A percentile compares a stretch with the other conserved stretches of the same genome.
Evolutionary conservation across 2,329 filamentous ascomycete genomes (phyloP).

Genomic region (Nigrograna mackinnonii): DNA sequence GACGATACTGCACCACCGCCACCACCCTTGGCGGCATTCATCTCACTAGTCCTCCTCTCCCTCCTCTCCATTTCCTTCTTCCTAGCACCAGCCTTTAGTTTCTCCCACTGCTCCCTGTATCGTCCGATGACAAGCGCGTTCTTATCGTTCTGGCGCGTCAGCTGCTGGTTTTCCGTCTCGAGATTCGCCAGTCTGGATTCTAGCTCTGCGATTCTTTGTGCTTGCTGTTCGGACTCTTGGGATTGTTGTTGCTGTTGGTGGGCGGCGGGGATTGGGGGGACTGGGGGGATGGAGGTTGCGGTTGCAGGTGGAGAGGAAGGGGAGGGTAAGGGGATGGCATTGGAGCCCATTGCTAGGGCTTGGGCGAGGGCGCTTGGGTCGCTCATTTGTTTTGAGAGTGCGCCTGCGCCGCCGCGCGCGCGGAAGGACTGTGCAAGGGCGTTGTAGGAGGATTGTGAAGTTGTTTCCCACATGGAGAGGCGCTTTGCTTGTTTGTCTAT

Average conservation of each 20-base stretch:
- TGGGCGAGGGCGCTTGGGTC: slow-evolving; percentile 31
- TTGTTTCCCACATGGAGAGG: slow-evolving; percentile 91
- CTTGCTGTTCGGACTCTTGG: slow-evolving; percentile 10
- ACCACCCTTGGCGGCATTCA: slow-evolving; percentile 45
- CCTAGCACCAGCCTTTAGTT: slow-evolving; percentile 65
- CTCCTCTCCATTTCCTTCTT: slow-evolving; percentile 36
- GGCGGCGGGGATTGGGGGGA: slow-evolving; percentile 4
- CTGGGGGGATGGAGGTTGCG: slow-evolving; percentile 7
- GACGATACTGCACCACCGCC: slow-evolving; percentile 13
- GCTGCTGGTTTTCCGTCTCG: slow-evolving; percentile 62
- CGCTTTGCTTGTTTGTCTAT: slow-evolving; percentile 85
- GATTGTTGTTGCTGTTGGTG: slow-evolving; percentile 1
- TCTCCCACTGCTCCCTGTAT: slow-evolving; percentile 70
- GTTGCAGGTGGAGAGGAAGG: slow-evolving; percentile 8
- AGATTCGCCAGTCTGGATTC: slow-evolving; percentile 51
- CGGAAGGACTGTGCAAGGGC: slow-evolving; percentile 80
- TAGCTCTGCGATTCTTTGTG: slow-evolving; percentile 25
- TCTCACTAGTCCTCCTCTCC: slow-evolving; percentile 17
- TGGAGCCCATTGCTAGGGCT: slow-evolving; percentile 25
- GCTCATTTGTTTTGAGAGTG: slow-evolving; percentile 13
- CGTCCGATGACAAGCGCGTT: slow-evolving; percentile 56
- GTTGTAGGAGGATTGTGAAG: slow-evolving; percentile 83
- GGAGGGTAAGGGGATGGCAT: slow-evolving; percentile 19
- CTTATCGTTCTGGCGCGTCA: slow-evolving; percentile 66
- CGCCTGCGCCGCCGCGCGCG: slow-evolving; percentile 28